Evolutionary conservation across 2,329 filamentous ascomycete species (phyloP).

Genomic region (Parascedosporium putredinis): DNA sequence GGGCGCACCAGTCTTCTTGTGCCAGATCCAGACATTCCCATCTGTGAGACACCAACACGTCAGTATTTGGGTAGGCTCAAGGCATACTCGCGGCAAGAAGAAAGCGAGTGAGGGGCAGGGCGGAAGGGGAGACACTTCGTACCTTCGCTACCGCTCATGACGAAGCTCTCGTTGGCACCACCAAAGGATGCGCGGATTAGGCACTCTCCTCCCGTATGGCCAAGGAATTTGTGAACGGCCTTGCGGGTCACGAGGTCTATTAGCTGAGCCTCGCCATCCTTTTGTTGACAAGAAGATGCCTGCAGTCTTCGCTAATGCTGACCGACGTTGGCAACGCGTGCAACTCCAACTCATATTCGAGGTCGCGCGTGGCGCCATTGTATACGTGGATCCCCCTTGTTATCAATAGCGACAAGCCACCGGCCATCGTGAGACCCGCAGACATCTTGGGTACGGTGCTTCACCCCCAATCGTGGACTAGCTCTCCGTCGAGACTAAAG

Average conservation of each 20-base stretch:
- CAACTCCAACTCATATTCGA: slow-evolving; percentile 55
- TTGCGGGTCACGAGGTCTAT: slow-evolving; percentile 66
- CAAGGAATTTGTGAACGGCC: slow-evolving; percentile 63
- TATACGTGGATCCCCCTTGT: slow-evolving; percentile 68
- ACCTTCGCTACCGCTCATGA: slow-evolving; percentile 76
- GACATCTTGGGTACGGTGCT: slow-evolving; percentile 72
- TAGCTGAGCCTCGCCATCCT: slow-evolving; percentile 65
- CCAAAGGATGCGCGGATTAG: slow-evolving; percentile 79
- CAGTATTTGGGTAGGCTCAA: slow-evolving; percentile 14
- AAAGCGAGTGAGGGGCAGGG: neutral
- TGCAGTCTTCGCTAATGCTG: slow-evolving; percentile 71
- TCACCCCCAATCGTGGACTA: slow-evolving; percentile 54
- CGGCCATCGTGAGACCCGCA: slow-evolving; percentile 72
- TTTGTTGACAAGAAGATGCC: slow-evolving; percentile 73
- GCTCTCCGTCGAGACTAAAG: slow-evolving; percentile 56
- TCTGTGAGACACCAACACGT: slow-evolving; percentile 22
- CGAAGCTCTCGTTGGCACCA: slow-evolving; percentile 83
- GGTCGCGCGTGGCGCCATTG: slow-evolving; percentile 62
- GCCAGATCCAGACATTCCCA: slow-evolving; percentile 75
- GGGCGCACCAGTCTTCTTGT: slow-evolving; percentile 67
- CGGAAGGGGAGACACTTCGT: neutral
- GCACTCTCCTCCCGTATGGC: slow-evolving; percentile 63
- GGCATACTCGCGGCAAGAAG: slow-evolving; percentile 12
- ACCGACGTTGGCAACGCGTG: slow-evolving; percentile 67
- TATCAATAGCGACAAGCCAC: slow-evolving; percentile 69